Evolutionary conservation across 768 basidiomycete species (phyloP).

Genomic region (Rhodotorula diobovata): DNA sequence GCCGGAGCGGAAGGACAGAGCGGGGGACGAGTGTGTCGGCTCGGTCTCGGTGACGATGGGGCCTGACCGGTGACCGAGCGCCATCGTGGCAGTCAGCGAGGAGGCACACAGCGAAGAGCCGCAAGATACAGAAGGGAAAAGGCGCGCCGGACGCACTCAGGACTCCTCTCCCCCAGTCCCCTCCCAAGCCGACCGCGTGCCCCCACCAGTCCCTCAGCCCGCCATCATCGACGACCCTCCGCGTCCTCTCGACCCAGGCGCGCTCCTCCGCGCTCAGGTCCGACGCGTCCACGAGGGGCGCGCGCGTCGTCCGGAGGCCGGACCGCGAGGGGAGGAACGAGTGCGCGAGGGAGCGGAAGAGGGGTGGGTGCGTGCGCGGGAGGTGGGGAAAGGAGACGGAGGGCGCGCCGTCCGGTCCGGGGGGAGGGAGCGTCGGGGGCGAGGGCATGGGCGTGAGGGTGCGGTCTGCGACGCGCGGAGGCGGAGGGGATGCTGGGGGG

Average conservation of each 20-base stretch:
- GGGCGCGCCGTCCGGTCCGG: no score
- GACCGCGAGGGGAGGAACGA: conserved; percentile 12
- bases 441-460: conserved; percentile 3
- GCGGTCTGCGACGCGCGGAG: neutral
- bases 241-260: conserved; percentile 1
- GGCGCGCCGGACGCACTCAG: conserved; percentile 9
- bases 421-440: neutral
- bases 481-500: neutral
- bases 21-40: neutral
- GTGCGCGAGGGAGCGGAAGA: conserved; percentile 1
- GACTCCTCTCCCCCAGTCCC: neutral
- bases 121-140: no score
- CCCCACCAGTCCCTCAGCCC: conserved; percentile 4
- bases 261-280: neutral
- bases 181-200: neutral
- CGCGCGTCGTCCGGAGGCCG: neutral
- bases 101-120: no score
- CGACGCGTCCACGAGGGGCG: neutral
- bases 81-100: no score
- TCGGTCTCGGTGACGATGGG: conserved; percentile 15
- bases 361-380: neutral
- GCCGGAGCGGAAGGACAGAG: neutral
- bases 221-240: conserved; percentile 3
- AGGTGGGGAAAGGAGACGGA: neutral
- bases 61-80: no score